Percentiles rank a stretch among this genome's conserved stretches.
Conservation (phyloP, 1,139 yeast species). For the Debaryomyces fabryi region DNA sequence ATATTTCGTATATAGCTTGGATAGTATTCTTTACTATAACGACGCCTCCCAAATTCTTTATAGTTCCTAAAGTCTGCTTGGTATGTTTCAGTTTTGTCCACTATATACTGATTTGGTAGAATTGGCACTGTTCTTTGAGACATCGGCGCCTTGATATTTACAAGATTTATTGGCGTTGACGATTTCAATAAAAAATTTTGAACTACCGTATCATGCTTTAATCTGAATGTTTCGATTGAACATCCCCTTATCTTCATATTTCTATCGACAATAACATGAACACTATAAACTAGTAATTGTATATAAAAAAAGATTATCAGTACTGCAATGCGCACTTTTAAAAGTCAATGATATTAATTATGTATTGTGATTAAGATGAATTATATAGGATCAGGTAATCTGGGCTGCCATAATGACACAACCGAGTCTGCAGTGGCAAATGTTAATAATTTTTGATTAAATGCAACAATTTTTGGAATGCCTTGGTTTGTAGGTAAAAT, state of each 20-base stretch:
- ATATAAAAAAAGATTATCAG: background rate
- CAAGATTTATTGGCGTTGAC: background rate
- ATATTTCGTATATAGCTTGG: slow-evolving; percentile 13
- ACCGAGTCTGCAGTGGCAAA: slow-evolving; percentile 79
- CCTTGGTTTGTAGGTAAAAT: slow-evolving; percentile 32
- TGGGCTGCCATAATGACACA: slow-evolving; percentile 46
- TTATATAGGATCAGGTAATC: slow-evolving; percentile 1
- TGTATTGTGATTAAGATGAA: background rate
- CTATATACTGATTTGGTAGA: background rate
- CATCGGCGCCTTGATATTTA: background rate
- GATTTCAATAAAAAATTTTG: background rate
- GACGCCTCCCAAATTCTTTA: background rate
- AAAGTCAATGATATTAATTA: background rate
- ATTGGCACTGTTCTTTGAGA: background rate
- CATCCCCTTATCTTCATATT: background rate
- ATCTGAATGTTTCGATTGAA: background rate
- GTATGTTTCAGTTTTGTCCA: background rate
- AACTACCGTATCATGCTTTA: background rate
- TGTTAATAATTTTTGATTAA: slow-evolving; percentile 77
- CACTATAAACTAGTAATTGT: background rate
- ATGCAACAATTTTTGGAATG: slow-evolving; percentile 64
- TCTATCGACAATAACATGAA: background rate
- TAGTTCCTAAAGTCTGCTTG: background rate
- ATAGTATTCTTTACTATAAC: slow-evolving; percentile 3
- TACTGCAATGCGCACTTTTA: background rate